Evolutionary conservation across 495 filamentous ascomycete species (phyloP).

Genomic region (Penicillium lividum): DNA sequence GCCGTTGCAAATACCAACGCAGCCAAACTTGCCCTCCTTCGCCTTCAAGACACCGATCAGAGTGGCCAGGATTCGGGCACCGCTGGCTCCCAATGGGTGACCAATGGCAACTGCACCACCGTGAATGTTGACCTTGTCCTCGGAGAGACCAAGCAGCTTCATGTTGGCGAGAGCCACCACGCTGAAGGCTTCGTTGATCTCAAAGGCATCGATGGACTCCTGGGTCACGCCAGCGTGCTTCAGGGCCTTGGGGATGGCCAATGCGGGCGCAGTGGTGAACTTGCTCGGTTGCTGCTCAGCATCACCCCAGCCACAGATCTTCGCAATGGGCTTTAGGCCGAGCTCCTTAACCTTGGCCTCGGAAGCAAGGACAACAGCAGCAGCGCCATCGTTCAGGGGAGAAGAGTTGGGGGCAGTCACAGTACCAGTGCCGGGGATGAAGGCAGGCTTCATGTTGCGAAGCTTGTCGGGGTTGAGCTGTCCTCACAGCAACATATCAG

Average conservation of each 20-base stretch:
- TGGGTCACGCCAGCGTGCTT: constrained; percentile 81
- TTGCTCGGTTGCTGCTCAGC: constrained; percentile 86
- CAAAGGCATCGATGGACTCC: constrained; percentile 82
- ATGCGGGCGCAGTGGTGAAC: constrained; percentile 93
- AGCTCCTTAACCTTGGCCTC: constrained; percentile 87
- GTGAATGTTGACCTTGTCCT: constrained; percentile 92
- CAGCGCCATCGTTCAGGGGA: constrained; percentile 90
- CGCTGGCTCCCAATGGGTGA: constrained; percentile 90
- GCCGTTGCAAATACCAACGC: constrained; percentile 96
- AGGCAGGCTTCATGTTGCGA: constrained; percentile 77
- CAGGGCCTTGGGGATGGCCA: constrained; percentile 95
- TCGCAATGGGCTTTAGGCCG: constrained; percentile 84
- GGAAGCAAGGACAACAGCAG: constrained; percentile 87
- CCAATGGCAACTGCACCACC: constrained; percentile 95
- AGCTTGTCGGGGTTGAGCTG: constrained; percentile 91
- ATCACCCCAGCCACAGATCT: constrained; percentile 96
- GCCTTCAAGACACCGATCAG: constrained; percentile 84
- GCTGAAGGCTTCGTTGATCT: constrained; percentile 99
- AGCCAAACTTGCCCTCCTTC: constrained; percentile 89
- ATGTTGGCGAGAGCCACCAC: constrained; percentile 95
- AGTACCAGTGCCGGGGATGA: constrained; percentile 77
- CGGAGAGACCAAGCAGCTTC: constrained; percentile 75
- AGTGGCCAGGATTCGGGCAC: constrained; percentile 91
- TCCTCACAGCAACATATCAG: constrained; percentile 20
- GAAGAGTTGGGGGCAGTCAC: constrained; percentile 98